Conservation (phyloP, 306 rosid genomes). For the Begonia fuchsioides region DNA sequence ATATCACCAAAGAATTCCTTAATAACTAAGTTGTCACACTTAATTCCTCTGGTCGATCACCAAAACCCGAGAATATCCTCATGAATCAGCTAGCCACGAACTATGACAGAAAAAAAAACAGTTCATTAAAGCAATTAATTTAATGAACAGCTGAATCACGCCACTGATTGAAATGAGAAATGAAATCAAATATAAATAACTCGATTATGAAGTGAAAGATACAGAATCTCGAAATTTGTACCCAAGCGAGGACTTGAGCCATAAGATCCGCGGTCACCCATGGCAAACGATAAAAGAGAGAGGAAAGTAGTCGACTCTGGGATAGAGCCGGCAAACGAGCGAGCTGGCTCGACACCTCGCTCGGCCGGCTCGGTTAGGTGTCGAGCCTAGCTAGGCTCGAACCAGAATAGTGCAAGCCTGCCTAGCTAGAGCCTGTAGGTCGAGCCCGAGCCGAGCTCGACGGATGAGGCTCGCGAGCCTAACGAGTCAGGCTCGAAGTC, state of each 20-base stretch:
- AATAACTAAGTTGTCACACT: background rate
- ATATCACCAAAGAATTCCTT: no score
- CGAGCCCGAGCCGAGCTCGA: no score
- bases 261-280: constrained; percentile 63
- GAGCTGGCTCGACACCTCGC: no score
- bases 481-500: no score
- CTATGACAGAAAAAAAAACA: no score
- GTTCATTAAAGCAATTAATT: background rate
- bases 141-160: constrained; percentile 1
- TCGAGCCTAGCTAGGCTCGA: no score
- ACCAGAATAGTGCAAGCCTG: no score
- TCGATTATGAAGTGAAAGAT: background rate
- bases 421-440: no score
- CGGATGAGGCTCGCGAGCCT: no score
- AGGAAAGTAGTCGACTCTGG: background rate
- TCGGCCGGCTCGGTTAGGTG: no score
- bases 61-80: background rate
- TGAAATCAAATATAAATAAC: background rate
- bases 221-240: constrained; percentile 19
- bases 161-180: background rate
- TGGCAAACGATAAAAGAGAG: constrained; percentile 11
- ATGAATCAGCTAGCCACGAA: no score
- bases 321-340: no score
- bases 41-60: background rate
- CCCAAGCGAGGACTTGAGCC: constrained; percentile 63